A percentile compares a stretch with the other conserved stretches of the same genome.
Evolutionary conservation across 192 early-diverging fungal genomes (phyloP).

Genomic region (Endogone sp.): DNA sequence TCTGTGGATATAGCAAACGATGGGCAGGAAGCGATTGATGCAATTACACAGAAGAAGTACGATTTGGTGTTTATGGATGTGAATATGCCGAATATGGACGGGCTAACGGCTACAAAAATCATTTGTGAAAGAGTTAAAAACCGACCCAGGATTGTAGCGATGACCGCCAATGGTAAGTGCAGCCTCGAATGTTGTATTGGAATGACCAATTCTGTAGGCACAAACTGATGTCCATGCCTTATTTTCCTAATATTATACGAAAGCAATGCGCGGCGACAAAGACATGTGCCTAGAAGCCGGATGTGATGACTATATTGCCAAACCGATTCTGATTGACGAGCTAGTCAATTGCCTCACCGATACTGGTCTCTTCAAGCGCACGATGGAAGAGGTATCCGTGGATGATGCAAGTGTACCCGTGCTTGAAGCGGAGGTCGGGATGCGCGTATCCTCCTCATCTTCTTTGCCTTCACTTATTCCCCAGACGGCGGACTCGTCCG

Average conservation of each 20-base stretch:
- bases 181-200: too few relatives aligned
- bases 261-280: slow-evolving; percentile 19
- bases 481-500: too few relatives aligned
- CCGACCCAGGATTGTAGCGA: slow-evolving; percentile 17
- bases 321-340: slow-evolving; percentile 17
- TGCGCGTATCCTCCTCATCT: too few relatives aligned
- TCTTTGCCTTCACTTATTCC: too few relatives aligned
- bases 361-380: not conserved
- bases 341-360: not conserved
- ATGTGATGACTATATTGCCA: slow-evolving; percentile 18
- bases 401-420: too few relatives aligned
- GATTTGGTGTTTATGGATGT: slow-evolving; percentile 46
- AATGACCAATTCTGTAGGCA: not conserved
- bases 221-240: not conserved
- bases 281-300: slow-evolving; percentile 20
- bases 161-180: slow-evolving; percentile 26
- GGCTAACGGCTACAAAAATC: slow-evolving; percentile 34
- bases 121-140: slow-evolving; percentile 19
- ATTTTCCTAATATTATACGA: not conserved
- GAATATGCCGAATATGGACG: slow-evolving; percentile 46
- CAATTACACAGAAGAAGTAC: slow-evolving; percentile 12
- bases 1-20: slow-evolving; percentile 17
- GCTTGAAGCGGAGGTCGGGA: too few relatives aligned
- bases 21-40: slow-evolving; percentile 19
- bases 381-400: too few relatives aligned